Evolutionary conservation across 192 early-diverging fungal species (phyloP).

Genomic region (Coemansia sp.): DNA sequence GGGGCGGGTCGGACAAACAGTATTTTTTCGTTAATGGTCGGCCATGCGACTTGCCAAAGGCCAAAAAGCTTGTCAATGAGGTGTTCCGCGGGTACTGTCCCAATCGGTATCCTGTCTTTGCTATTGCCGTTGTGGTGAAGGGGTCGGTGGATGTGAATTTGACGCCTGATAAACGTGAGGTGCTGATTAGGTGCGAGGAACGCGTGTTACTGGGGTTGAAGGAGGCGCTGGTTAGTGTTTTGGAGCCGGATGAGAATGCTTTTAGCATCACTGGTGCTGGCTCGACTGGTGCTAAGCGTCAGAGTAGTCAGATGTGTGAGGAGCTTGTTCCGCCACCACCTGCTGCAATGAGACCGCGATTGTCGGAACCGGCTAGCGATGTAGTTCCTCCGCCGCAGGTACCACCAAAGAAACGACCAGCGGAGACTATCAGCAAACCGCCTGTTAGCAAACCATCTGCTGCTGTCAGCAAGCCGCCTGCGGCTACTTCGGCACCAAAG

Average conservation of each 20-base stretch:
- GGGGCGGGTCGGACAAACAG: conserved; percentile 80
- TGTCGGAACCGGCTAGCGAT: neutral
- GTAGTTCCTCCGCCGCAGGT: neutral
- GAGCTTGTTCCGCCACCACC: neutral
- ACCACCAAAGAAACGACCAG: neutral
- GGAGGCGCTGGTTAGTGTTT: conserved; percentile 13
- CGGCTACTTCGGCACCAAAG: conserved; percentile 5
- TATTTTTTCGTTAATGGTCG: conserved; percentile 89
- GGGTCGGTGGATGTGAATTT: conserved; percentile 85
- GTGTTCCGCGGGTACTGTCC: conserved; percentile 69
- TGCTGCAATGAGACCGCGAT: neutral
- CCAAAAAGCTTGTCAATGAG: conserved; percentile 79
- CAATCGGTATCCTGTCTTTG: conserved; percentile 77
- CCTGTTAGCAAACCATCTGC: neutral
- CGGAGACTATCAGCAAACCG: neutral
- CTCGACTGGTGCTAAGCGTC: neutral
- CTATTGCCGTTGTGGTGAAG: conserved; percentile 62
- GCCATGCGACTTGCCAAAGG: conserved; percentile 83
- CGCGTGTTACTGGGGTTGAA: conserved; percentile 20
- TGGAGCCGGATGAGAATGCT: conserved; percentile 25
- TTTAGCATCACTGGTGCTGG: conserved; percentile 21
- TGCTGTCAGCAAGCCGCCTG: neutral
- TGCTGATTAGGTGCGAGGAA: conserved; percentile 80
- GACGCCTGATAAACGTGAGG: conserved; percentile 91
- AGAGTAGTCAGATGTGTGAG: conserved; percentile 1